Percentiles rank a stretch among this genome's conserved stretches.
Conservation (phyloP, 768 basidiomycete genomes). For the Cystofilobasidium bisporidii region DNA sequence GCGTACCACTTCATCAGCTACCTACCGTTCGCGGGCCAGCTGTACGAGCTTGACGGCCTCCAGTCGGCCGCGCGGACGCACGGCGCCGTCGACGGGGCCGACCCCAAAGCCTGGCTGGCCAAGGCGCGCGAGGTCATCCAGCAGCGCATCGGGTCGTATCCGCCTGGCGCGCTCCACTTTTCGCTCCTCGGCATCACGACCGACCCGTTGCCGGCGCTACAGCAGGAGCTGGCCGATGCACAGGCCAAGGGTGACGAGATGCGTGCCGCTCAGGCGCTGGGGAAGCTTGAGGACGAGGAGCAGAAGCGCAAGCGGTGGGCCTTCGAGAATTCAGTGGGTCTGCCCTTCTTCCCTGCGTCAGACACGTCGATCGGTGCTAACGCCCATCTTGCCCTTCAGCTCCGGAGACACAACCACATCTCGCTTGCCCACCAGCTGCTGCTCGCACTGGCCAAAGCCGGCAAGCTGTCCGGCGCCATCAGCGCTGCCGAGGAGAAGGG, state of each 20-base stretch:
- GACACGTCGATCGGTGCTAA: no score
- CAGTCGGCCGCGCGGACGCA: conserved; percentile 71
- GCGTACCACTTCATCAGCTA: conserved; percentile 97
- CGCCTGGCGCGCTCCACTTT: conserved; percentile 83
- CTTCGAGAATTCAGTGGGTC: conserved; percentile 23
- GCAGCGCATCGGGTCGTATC: conserved; percentile 80
- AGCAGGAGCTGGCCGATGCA: conserved; percentile 39
- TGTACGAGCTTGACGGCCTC: conserved; percentile 92
- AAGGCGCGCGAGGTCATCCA: conserved; percentile 58
- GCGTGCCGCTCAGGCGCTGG: conserved; percentile 41
- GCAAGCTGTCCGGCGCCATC: neutral
- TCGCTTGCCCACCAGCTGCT: conserved; percentile 13
- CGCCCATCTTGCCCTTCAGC: no score
- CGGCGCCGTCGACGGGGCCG: conserved; percentile 43
- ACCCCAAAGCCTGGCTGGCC: conserved; percentile 62
- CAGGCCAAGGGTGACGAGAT: conserved; percentile 35
- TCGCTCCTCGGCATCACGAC: conserved; percentile 78
- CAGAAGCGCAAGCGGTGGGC: conserved; percentile 31
- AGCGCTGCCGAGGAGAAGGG: conserved; percentile 18
- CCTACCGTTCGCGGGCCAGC: conserved; percentile 64
- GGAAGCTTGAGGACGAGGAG: conserved; percentile 42
- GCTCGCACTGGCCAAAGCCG: conserved; percentile 11
- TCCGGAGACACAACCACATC: conserved; percentile 17
- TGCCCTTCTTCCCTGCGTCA: no score
- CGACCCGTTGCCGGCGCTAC: conserved; percentile 62